Evolutionary conservation across 495 filamentous ascomycete species (phyloP), one percentile per base, ranked within the genome.

Genomic region (Lentithecium fluviatile): DNA sequence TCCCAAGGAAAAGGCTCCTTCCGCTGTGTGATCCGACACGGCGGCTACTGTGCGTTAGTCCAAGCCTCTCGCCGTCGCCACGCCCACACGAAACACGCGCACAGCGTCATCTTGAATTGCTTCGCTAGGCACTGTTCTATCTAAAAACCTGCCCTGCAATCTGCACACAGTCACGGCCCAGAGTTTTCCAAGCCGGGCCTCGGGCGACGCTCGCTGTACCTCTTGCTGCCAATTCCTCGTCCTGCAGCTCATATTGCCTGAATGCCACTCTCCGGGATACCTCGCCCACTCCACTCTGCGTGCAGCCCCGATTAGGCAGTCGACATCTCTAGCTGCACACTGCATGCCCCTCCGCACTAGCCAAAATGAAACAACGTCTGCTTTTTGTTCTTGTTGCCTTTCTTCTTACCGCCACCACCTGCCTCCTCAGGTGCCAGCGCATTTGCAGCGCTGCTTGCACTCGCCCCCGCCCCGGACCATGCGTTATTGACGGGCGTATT

Each of bases 331-430:
- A 56, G 59, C 52, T 56, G 58, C 51, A 61, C 50, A 45, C 23
- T n/a, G 21, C 15, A 49, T 61, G 58, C 58, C 52, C 29, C 53
- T 34, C 46, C 11, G 13, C 5, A 25, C 70, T 42, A 76, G 21
- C 74, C 74, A 67, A 71, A 75, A 24, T 82, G 77, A 52, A 84
- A 81, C 51, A 92, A 73, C 3, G 88, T 85, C 74, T 93, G 87
- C 76, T 93, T 93, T 72, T 90, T 88, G 61, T 82, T 84, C 74
- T 89, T 86, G 60, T 86, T 91, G 15, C 87, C 86, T 55, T 88
- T 88, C 73, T 83, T 86, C 72, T 88, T 89, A 0, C 81, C 80
- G 48, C 79, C 61, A 2, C 50, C 80, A 11, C 69, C 68, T 12
- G 52, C 36, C 13, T 46, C 47, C n/a, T 45, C 23, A n/a, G 32